Evolutionary conservation across 2,329 filamentous ascomycete species (phyloP).

Genomic region (Hymenoscyphus repandus): DNA sequence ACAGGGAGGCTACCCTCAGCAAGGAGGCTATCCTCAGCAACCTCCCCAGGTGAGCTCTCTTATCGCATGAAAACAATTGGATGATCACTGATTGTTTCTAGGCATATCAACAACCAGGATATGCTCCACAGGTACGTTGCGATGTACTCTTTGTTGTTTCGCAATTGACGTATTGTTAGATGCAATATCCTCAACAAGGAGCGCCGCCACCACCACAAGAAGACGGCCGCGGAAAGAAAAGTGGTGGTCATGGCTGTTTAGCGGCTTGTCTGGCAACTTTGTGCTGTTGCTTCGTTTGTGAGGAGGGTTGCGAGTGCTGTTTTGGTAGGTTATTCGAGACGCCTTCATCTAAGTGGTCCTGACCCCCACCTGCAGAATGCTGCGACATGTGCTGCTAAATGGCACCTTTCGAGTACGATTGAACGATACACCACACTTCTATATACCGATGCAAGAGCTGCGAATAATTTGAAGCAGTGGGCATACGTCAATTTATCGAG

Average conservation of each 20-base stretch:
- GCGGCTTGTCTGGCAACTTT: conserved; percentile 42
- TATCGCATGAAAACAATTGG: too few relatives aligned
- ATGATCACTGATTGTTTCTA: too few relatives aligned
- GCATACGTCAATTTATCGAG: too few relatives aligned
- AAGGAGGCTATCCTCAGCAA: conserved; percentile 5
- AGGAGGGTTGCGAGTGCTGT: conserved; percentile 47
- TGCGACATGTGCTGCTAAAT: conserved; percentile 7
- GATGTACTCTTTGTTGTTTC: too few relatives aligned
- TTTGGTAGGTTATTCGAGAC: conserved; percentile 34
- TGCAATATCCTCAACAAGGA: too few relatives aligned
- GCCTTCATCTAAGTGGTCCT: conserved; percentile 2
- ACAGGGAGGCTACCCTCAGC: conserved; percentile 6
- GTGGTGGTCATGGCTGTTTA: conserved; percentile 38
- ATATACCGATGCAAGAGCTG: too few relatives aligned
- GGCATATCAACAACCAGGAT: conserved; percentile 1
- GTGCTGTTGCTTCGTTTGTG: conserved; percentile 47
- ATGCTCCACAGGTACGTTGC: not conserved
- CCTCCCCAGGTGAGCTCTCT: not conserved
- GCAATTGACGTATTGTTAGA: too few relatives aligned
- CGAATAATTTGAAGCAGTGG: too few relatives aligned
- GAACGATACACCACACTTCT: not conserved
- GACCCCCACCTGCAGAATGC: conserved; percentile 20
- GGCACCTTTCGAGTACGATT: not conserved
- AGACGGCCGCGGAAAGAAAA: too few relatives aligned
- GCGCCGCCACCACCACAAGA: too few relatives aligned